phyloP scores from a whole-genome alignment of 495 filamentous ascomycete genomes.

The Lasiosphaeria ovina region DNA sequence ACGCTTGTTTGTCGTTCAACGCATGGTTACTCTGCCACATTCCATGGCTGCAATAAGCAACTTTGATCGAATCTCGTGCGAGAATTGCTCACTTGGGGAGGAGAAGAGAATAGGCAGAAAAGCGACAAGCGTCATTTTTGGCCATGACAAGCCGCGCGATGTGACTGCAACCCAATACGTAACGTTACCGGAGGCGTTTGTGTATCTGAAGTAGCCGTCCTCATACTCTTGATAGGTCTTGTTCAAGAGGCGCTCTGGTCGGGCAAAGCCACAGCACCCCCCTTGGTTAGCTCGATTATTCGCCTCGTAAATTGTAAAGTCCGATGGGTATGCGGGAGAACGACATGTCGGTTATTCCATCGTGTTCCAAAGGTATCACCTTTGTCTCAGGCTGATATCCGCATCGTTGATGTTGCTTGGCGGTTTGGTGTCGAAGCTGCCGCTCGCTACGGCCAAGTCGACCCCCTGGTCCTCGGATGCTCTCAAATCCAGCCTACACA shows the following conservation, averaged over 20 bases:
- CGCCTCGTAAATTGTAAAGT: slow-evolving; percentile 35
- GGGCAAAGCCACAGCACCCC: slow-evolving; percentile 9
- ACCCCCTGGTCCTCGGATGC: slow-evolving; percentile 41
- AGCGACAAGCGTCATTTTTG: slow-evolving; percentile 45
- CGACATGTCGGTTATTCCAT: slow-evolving; percentile 38
- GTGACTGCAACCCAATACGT: slow-evolving; percentile 63
- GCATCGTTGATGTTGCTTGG: slow-evolving; percentile 48
- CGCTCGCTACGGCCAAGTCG: slow-evolving; percentile 37
- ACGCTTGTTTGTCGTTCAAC: slow-evolving; percentile 55
- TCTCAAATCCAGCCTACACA: slow-evolving; percentile 41
- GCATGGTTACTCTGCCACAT: slow-evolving; percentile 64
- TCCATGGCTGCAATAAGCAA: slow-evolving; percentile 70
- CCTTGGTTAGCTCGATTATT: slow-evolving; percentile 36
- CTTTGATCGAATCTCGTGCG: slow-evolving; percentile 58
- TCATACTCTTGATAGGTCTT: slow-evolving; percentile 62
- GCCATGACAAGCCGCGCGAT: slow-evolving; percentile 62
- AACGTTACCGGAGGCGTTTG: slow-evolving; percentile 54
- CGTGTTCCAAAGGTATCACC: slow-evolving; percentile 29
- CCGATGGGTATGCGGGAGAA: slow-evolving; percentile 27
- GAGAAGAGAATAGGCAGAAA: slow-evolving; percentile 44
- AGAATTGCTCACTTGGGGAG: slow-evolving; percentile 35
- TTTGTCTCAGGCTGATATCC: slow-evolving; percentile 38
- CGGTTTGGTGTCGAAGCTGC: slow-evolving; percentile 40
- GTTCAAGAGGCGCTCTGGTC: slow-evolving; percentile 60
- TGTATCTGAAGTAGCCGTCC: slow-evolving; percentile 57